Evolutionary conservation across 2,329 filamentous ascomycete species (phyloP).

Genomic region (Xylaria sp.): DNA sequence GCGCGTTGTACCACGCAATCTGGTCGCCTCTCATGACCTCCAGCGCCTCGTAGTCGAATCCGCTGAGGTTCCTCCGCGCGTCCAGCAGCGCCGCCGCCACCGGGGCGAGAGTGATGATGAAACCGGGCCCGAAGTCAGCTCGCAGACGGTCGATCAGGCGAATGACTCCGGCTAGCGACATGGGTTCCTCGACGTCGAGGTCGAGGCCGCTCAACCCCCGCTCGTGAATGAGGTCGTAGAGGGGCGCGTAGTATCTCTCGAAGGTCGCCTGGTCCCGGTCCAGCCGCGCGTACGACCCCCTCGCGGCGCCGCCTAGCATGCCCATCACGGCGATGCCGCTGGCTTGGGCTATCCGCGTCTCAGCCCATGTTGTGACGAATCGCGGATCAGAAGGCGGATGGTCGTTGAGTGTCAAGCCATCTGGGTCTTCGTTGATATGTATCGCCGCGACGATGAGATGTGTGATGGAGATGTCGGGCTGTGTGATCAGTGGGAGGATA

Average conservation of each 20-base stretch:
- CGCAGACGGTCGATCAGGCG: constrained; percentile 72
- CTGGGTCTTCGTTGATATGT: constrained; percentile 76
- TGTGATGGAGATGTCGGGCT: constrained; percentile 60
- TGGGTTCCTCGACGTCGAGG: constrained; percentile 79
- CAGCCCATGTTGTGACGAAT: constrained; percentile 75
- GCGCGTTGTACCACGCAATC: constrained; percentile 83
- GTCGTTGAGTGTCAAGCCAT: constrained; percentile 79
- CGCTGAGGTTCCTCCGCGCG: constrained; percentile 73
- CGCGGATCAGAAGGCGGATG: constrained; percentile 71
- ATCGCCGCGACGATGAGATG: constrained; percentile 84
- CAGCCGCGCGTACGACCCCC: constrained; percentile 72
- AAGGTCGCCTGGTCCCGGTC: constrained; percentile 65
- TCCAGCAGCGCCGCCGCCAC: constrained; percentile 78
- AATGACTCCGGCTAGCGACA: constrained; percentile 71
- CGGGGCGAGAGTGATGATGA: constrained; percentile 81
- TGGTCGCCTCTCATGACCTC: constrained; percentile 71
- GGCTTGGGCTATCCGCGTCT: constrained; percentile 75
- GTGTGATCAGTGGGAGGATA: constrained; percentile 55
- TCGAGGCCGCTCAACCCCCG: constrained; percentile 73
- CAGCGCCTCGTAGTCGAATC: constrained; percentile 78
- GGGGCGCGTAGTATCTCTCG: constrained; percentile 74
- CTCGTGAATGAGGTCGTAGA: constrained; percentile 69
- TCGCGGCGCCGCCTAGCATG: constrained; percentile 83
- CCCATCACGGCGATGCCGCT: constrained; percentile 79
- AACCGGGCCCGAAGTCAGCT: constrained; percentile 71